Evolutionary conservation across 2,329 filamentous ascomycete species (phyloP).

Genomic region (Fusarium acutatum): DNA sequence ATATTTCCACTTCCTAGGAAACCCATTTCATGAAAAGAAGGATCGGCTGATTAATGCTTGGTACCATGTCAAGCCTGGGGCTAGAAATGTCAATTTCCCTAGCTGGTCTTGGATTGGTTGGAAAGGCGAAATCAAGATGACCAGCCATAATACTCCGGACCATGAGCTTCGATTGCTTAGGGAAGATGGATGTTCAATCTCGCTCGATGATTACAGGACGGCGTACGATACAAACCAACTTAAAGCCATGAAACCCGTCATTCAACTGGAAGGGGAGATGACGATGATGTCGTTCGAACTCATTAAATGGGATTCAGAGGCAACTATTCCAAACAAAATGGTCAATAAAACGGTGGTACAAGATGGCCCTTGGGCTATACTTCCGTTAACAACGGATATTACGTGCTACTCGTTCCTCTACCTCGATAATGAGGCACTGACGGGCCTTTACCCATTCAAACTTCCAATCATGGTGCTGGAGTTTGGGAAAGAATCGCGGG

Average conservation of each 20-base stretch:
- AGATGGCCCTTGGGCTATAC: neutral
- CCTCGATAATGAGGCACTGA: neutral
- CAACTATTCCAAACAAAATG: rapidly evolving
- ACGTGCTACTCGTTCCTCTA: neutral
- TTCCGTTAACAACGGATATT: neutral
- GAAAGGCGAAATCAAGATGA: neutral
- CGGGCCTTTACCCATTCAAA: rapidly evolving
- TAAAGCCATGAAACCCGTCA: rapidly evolving
- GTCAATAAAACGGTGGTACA: rapidly evolving
- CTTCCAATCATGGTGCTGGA: neutral
- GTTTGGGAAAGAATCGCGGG: rapidly evolving
- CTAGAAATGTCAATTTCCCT: rapidly evolving
- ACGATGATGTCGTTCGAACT: rapidly evolving
- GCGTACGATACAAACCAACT: rapidly evolving
- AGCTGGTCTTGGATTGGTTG: neutral
- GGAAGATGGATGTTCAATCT: rapidly evolving
- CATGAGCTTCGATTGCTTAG: rapidly evolving
- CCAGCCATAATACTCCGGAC: rapidly evolving
- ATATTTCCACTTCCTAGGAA: neutral
- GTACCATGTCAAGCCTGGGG: rapidly evolving
- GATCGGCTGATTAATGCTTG: neutral
- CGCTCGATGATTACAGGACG: neutral
- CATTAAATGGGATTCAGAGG: neutral
- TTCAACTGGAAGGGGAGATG: neutral
- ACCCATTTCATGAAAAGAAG: rapidly evolving